These are phyloP conservation scores for Boletus tomentosulus DNA, from an alignment of 768 basidiomycete genomes.

Conservation along the genomic window DNA sequence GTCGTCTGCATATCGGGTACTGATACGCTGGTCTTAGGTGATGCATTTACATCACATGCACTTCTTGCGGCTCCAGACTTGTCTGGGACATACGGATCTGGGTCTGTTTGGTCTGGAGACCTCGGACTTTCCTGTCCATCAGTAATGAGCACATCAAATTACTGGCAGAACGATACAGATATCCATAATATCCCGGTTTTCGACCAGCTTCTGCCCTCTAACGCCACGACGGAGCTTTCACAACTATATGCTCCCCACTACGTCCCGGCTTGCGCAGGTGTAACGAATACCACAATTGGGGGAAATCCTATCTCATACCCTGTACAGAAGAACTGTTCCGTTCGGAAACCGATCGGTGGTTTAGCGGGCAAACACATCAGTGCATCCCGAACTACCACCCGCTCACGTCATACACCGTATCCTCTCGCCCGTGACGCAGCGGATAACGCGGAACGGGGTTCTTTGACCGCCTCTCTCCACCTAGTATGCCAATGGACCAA, in stretches of 20 bases:
- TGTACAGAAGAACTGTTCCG: neutral
- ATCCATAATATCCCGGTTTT: neutral
- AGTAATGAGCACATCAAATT: neutral
- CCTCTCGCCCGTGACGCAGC: neutral
- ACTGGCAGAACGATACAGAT: neutral
- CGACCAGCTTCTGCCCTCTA: neutral
- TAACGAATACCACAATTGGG: neutral
- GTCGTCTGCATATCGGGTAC: neutral
- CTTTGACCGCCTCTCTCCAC: neutral
- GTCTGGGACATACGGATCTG: neutral
- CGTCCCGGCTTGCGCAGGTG: neutral
- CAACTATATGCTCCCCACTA: neutral
- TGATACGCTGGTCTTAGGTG: slow-evolving; percentile 5
- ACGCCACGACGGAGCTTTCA: neutral
- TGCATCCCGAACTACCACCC: neutral
- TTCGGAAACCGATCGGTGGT: neutral
- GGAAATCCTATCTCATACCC: neutral
- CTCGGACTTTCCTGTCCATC: neutral
- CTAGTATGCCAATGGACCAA: slow-evolving; percentile 13
- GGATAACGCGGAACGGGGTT: neutral
- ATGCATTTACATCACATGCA: neutral
- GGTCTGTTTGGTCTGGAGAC: neutral
- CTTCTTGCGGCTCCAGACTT: neutral
- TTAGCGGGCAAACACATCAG: neutral
- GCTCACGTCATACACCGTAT: slow-evolving; percentile 8